These are phyloP conservation scores for Lyophyllum shimeji DNA, from an alignment of 768 basidiomycete species.

Conservation along the genomic window DNA sequence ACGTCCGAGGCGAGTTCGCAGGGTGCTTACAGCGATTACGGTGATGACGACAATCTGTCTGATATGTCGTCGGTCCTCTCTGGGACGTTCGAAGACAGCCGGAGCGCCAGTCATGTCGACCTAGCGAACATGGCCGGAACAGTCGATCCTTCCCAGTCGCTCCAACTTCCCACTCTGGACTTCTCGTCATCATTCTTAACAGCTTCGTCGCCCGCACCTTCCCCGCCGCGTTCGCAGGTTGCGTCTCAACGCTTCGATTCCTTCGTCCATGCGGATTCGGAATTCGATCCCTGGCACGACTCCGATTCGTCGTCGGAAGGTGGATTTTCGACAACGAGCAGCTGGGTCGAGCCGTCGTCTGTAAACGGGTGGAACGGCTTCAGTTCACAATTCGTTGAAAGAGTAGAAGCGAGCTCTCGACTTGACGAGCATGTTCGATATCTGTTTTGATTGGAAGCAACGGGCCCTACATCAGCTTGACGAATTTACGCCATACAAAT, in stretches of 20 bases:
- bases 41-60: constrained; percentile 28
- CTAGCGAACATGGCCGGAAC: constrained; percentile 14
- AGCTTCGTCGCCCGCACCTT: constrained; percentile 7
- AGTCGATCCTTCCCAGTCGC: constrained; percentile 62
- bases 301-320: constrained; percentile 16
- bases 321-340: constrained; percentile 13
- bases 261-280: constrained; percentile 20
- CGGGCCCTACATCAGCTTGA: not conserved
- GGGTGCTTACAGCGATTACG: constrained; percentile 15
- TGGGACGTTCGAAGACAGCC: constrained; percentile 16
- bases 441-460: not conserved
- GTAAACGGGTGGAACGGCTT: constrained; percentile 38
- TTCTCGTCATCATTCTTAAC: constrained; percentile 53
- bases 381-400: constrained; percentile 34
- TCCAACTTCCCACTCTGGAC: constrained; percentile 78
- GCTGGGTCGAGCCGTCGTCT: constrained; percentile 29
- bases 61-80: constrained; percentile 31
- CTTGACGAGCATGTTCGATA: not conserved
- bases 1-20: constrained; percentile 23
- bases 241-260: constrained; percentile 8
- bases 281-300: constrained; percentile 34
- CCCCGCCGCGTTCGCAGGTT: constrained; percentile 2
- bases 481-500: not conserved
- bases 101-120: constrained; percentile 12
- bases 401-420: constrained; percentile 1